Base-by-base conservation (phyloP, 306 rosid species). In the Clitoria ternatea region DNA sequence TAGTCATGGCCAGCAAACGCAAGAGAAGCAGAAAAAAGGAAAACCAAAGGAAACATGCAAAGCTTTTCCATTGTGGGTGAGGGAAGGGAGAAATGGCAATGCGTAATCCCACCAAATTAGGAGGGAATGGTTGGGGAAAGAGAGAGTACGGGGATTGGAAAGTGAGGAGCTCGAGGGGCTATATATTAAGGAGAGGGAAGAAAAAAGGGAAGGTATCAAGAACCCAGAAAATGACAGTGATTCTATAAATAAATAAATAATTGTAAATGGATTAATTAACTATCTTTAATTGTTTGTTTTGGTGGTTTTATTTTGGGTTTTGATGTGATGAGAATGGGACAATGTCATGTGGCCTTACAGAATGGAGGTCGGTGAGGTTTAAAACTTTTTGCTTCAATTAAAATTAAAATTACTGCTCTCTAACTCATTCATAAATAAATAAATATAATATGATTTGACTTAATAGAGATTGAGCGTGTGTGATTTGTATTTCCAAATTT, bases 1-100 rank as follows among this genome's bases (percentile, higher is more conserved):
- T 94, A 94, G 83, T 94, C 97, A 78, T 94, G 96, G 17, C 84
- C 94, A 27, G 86, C 95, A 1, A 69, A 37, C 43, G 85, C 79
- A 12, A 77, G 47, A 37, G 86, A 77, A 23, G 87, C 1, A 90
- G 37, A 35, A 80, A 40, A 40, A 14, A 90, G 61, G 12, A 90
- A 55, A 65, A 84, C 14, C 77, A 90, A 19, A 45, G 85, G 60
- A 40, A 72, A 76, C 69, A 89, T 33, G 30, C 57, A 48, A 75
- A 83, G 49, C 62, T 76, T 88, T 55, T 56, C 84, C 97, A 92
- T 90, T 90, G 37, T 14, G 15, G 12, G 20, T 48, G 35, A 61
- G 39, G 1, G 15, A 53, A 42, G 50, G 4, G 13, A 15, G 22
- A 62, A 70, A 45, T 53, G 77, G 59, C 84, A 86, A 85, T 88